A percentile compares a stretch with the other conserved stretches of the same genome.
These are phyloP conservation scores for Plectranthus barbatus DNA, from an alignment of 257 asterid genomes.

Conservation along the genomic window DNA sequence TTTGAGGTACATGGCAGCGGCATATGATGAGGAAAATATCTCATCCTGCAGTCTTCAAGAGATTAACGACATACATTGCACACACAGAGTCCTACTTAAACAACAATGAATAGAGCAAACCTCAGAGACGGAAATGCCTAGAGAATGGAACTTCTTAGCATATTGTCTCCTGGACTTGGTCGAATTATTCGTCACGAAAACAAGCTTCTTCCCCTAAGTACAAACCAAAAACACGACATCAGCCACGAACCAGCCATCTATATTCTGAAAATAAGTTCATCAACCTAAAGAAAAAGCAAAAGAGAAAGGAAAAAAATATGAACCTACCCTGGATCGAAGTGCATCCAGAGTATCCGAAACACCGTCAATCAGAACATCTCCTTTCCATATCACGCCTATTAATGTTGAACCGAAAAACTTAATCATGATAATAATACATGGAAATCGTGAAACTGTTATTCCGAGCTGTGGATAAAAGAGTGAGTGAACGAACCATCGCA, in stretches of 20 bases:
- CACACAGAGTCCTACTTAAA: neutral
- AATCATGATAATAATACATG: neutral
- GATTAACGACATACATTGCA: neutral
- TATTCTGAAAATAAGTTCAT: neutral
- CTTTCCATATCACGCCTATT: constrained; percentile 91
- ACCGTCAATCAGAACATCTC: constrained; percentile 76
- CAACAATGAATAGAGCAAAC: constrained; percentile 28
- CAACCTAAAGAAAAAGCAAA: neutral
- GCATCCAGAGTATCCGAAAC: constrained; percentile 58
- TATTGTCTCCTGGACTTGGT: constrained; percentile 72
- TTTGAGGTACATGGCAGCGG: constrained; percentile 95
- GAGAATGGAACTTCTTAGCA: constrained; percentile 66
- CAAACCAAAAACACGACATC: neutral
- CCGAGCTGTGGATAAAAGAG: neutral
- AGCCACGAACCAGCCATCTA: neutral
- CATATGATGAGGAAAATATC: constrained; percentile 85
- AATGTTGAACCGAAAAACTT: neutral
- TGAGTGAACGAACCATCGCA: constrained; percentile 60
- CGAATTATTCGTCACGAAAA: constrained; percentile 92
- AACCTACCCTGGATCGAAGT: constrained; percentile 68
- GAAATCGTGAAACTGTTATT: neutral
- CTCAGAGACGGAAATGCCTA: constrained; percentile 79
- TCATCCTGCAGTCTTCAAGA: constrained; percentile 55
- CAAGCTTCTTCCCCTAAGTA: constrained; percentile 69
- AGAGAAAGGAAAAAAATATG: neutral